Evolutionary conservation across 148 eudicot genomes (phyloP).

Genomic region (Diospyros lotus): DNA sequence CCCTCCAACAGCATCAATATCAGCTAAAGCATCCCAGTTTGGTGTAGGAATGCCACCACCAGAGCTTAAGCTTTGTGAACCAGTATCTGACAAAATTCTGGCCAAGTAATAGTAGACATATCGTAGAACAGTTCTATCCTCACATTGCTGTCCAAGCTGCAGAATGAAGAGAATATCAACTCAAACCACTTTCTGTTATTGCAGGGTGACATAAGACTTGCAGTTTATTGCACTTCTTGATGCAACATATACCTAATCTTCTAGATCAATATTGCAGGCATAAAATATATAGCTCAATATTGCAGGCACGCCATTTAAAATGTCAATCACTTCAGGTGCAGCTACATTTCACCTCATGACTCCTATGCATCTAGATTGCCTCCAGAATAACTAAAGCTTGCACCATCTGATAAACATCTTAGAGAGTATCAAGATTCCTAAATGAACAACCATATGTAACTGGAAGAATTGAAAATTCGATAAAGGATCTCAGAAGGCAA

Average conservation of each 20-base stretch:
- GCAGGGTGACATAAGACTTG: not conserved
- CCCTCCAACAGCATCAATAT: constrained; percentile 92
- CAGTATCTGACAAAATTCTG: constrained; percentile 87
- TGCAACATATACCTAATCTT: too few relatives aligned
- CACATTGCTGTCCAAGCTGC: constrained; percentile 96
- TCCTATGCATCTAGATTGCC: too few relatives aligned
- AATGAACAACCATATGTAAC: too few relatives aligned
- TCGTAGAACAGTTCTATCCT: constrained; percentile 90
- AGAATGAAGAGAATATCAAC: constrained; percentile 9
- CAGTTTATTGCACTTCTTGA: too few relatives aligned
- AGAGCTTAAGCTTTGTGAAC: constrained; percentile 80
- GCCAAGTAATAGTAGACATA: constrained; percentile 97
- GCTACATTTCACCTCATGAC: not conserved
- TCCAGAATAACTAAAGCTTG: not conserved
- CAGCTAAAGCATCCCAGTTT: constrained; percentile 99
- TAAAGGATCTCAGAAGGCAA: too few relatives aligned
- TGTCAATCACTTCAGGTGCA: not conserved
- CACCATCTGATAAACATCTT: not conserved
- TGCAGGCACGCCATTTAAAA: not conserved
- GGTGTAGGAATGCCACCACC: constrained; percentile 99
- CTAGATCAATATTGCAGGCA: too few relatives aligned
- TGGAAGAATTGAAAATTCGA: too few relatives aligned
- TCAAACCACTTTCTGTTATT: not conserved
- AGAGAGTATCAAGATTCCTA: not conserved
- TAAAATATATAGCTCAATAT: too few relatives aligned